Conservation (phyloP, 2,329 filamentous ascomycete genomes). For the Colletotrichum tropicicola region DNA sequence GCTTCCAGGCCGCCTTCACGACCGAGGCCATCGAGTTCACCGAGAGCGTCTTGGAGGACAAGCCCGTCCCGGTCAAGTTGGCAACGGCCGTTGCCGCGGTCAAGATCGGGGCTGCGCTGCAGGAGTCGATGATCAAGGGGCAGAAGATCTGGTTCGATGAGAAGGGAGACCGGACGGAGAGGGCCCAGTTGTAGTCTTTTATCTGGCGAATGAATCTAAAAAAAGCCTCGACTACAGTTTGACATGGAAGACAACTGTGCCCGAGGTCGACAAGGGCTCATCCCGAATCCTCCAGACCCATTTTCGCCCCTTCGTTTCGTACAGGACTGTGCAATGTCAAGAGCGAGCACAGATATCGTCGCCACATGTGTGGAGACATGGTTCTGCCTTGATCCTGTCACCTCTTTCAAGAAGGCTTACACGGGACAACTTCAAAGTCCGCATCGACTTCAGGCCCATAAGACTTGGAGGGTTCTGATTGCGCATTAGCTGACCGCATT, state of each 20-base stretch:
- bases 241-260: no score
- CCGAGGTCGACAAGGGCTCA: no score
- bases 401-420: background rate
- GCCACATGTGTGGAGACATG: no score
- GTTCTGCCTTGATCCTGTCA: background rate
- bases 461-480: no score
- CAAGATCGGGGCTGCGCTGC: slow-evolving; percentile 67
- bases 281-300: no score
- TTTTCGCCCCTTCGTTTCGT: no score
- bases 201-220: background rate
- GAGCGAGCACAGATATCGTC: no score
- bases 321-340: no score
- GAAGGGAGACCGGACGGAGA: slow-evolving; percentile 29
- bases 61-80: slow-evolving; percentile 63
- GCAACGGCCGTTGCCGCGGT: slow-evolving; percentile 66
- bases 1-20: slow-evolving; percentile 71
- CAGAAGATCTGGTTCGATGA: slow-evolving; percentile 69
- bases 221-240: no score
- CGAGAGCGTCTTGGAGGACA: slow-evolving; percentile 64
- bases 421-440: no score
- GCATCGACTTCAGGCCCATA: no score
- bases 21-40: slow-evolving; percentile 72
- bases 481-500: no score
- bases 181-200: background rate
- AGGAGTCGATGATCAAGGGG: slow-evolving; percentile 63